Conservation (phyloP, 2,329 filamentous ascomycete genomes). For the Allantophomopsis cytisporea region DNA sequence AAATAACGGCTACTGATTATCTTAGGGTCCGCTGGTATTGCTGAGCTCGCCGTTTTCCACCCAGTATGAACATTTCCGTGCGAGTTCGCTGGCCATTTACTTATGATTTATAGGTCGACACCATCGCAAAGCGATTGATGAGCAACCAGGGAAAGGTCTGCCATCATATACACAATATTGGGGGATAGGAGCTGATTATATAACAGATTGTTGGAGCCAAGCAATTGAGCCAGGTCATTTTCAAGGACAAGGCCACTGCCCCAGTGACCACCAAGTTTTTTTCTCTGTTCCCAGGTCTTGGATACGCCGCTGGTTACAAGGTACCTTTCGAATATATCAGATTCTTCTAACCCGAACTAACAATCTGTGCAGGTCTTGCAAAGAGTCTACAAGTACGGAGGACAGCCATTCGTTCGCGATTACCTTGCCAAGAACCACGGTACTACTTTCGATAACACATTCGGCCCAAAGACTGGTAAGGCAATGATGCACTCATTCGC, state of each 20-base stretch:
- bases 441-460: conserved; percentile 71
- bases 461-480: conserved; percentile 95
- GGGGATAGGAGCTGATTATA: conserved; percentile 7
- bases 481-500: conserved; percentile 96
- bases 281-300: conserved; percentile 90
- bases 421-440: conserved; percentile 73
- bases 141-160: conserved; percentile 76
- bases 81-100: conserved; percentile 5
- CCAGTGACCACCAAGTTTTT: conserved; percentile 67
- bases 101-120: conserved; percentile 61
- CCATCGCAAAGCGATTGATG: conserved; percentile 97
- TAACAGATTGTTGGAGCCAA: conserved; percentile 37
- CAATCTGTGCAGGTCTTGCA: conserved; percentile 54
- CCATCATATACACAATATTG: background rate
- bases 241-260: conserved; percentile 74
- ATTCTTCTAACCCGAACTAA: background rate
- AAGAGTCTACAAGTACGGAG: conserved; percentile 97
- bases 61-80: conserved; percentile 40
- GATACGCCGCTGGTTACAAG: conserved; percentile 97
- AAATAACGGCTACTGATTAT: background rate
- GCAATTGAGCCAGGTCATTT: conserved; percentile 82
- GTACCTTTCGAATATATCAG: conserved; percentile 23
- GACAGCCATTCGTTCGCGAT: conserved; percentile 89
- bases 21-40: conserved; percentile 79
- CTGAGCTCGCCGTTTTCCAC: conserved; percentile 87